phyloP scores from a whole-genome alignment of 805 yeast genomes.

The Yamadazyma sp. region DNA sequence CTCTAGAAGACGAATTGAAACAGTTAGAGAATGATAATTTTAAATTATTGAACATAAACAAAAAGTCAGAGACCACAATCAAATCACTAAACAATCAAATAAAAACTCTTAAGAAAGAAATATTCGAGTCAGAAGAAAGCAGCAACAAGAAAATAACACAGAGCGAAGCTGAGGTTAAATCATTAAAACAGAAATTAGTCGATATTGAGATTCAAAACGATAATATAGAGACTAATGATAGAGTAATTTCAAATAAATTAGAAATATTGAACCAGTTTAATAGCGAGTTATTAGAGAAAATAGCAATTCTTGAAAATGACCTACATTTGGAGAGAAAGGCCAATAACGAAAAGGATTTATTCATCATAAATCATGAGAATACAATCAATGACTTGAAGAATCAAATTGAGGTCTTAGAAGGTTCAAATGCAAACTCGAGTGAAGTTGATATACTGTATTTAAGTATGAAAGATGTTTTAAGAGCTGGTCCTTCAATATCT shows the following conservation, averaged over 20 bases:
- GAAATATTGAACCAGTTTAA: constrained; percentile 35
- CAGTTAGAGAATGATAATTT: constrained; percentile 27
- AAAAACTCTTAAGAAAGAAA: constrained; percentile 15
- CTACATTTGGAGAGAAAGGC: constrained; percentile 24
- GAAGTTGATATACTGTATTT: constrained; percentile 19
- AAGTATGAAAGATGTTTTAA: constrained; percentile 24
- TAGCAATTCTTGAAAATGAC: constrained; percentile 43
- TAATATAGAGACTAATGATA: constrained; percentile 35
- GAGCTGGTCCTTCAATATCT: constrained; percentile 23
- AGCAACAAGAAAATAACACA: constrained; percentile 20
- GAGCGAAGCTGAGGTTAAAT: constrained; percentile 18
- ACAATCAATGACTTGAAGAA: constrained; percentile 20
- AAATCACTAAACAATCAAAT: constrained; percentile 1
- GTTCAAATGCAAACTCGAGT: background rate
- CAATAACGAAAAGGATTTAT: constrained; percentile 23
- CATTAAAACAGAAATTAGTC: constrained; percentile 30
- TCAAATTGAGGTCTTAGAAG: constrained; percentile 1
- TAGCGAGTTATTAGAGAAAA: constrained; percentile 39
- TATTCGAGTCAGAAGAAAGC: constrained; percentile 13
- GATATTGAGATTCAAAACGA: constrained; percentile 44
- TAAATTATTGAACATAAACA: constrained; percentile 14
- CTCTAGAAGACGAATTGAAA: constrained; percentile 41
- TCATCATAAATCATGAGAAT: constrained; percentile 30
- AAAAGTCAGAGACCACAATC: constrained; percentile 1
- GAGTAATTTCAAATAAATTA: constrained; percentile 32